Base-by-base conservation (phyloP, 2,329 filamentous ascomycete genomes). In the Pseudogymnoascus sp. region DNA sequence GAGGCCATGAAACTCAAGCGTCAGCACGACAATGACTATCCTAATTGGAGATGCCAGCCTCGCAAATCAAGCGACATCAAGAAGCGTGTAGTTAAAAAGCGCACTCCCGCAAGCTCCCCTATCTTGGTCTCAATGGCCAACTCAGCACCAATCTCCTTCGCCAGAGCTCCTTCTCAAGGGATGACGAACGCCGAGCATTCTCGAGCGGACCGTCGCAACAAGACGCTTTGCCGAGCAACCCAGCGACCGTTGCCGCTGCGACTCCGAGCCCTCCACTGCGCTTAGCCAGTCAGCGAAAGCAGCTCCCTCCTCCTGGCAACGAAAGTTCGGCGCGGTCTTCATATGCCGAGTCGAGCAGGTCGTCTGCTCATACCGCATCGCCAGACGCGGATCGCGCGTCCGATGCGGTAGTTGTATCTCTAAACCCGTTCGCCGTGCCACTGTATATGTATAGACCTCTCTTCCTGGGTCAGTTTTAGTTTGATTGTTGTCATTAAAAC, bases 111-210 rank as follows among this genome's bases (percentile, higher is more conserved):
- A 19, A 43, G 39, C 39, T 43, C 39, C 8, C 39, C 39, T 21
- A 7, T 43, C 39, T 11, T 43, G 16, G 39, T 43, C 7, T 43
- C 39, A 21, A 43, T 43, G 39, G 39, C 8, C 39, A 43, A 43
- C 16, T 43, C 39, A 21, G 39, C 39, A 10, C 8, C 39, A 2
- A 43, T 39, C 36, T 39, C 36, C 65, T 63, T 23, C 68, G 74
- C 67, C 51, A 71, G 64, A 79, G 81, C 67, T 85, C 83, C 23
- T 85, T 85, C 68, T 82, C 84, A 67, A 74, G 75, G 1, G 81
- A 81, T 64, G 81, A 84, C 63, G 83, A 85, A 70, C 74, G 76
- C 65, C 74, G 81, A 10, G 76, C 78, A 51, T 84, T 84, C 70
- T 81, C 79, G 16, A 73, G 69, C 62, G 67, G 66, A 28, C 67